A percentile compares a stretch with the other conserved stretches of the same genome.
Evolutionary conservation across 441 rosid species (phyloP).

Genomic region (Euphorbia schlechtendalii): DNA sequence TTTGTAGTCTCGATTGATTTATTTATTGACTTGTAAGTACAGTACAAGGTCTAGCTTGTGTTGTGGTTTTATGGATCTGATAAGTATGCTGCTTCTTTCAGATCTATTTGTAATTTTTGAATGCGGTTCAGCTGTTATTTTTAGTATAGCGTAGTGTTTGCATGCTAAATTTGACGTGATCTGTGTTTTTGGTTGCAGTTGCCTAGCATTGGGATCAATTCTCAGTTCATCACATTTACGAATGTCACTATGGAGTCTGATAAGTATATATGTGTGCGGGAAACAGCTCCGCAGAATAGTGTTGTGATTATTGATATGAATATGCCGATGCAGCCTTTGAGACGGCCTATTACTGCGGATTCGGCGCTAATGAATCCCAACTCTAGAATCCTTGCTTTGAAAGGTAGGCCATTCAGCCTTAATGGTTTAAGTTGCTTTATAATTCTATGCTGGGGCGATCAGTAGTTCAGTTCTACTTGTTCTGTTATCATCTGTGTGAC

Average conservation of each 20-base stretch:
- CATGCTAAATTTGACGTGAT: conserved; percentile 42
- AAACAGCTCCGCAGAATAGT: conserved; percentile 94
- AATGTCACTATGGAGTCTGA: conserved; percentile 79
- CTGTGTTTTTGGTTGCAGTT: conserved; percentile 30
- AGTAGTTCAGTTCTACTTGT: background rate
- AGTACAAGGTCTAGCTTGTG: background rate
- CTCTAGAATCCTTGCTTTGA: conserved; percentile 82
- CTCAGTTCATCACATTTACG: conserved; percentile 82
- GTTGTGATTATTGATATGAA: conserved; percentile 93
- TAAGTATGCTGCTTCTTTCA: background rate
- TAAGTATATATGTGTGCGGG: conserved; percentile 63
- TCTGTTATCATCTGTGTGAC: background rate
- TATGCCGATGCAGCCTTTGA: conserved; percentile 90
- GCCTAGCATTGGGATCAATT: conserved; percentile 77
- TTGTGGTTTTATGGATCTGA: background rate
- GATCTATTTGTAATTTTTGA: background rate
- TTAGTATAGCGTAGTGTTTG: background rate
- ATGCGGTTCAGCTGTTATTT: background rate
- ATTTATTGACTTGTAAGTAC: background rate
- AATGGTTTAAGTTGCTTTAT: background rate
- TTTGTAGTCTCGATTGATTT: background rate
- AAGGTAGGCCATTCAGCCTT: conserved; percentile 56
- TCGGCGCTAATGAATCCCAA: conserved; percentile 98
- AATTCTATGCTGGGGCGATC: background rate
- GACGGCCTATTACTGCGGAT: conserved; percentile 95